Percentiles rank a stretch among this genome's conserved stretches.
These are phyloP conservation scores for Pseudevernia furfuracea DNA, from an alignment of 495 filamentous ascomycete genomes.

Conservation along the genomic window DNA sequence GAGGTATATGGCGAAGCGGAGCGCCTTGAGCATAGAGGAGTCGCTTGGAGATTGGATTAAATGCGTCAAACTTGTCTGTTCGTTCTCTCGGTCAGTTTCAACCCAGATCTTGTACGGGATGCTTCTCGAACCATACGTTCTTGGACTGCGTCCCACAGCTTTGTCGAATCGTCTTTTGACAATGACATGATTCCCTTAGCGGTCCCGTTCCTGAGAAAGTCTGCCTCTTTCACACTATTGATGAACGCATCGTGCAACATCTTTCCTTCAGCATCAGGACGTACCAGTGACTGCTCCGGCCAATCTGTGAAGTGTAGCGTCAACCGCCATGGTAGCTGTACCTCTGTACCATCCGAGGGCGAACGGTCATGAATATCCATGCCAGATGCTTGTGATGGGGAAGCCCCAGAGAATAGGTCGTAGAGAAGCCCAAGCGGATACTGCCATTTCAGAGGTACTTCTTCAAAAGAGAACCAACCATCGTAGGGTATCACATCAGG, in stretches of 20 bases:
- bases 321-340: conserved; percentile 68
- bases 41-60: conserved; percentile 56
- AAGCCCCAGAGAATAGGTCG: conserved; percentile 71
- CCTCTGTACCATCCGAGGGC: conserved; percentile 9
- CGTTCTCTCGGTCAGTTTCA: conserved; percentile 7
- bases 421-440: conserved; percentile 81
- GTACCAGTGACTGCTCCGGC: conserved; percentile 57
- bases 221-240: conserved; percentile 92
- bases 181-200: conserved; percentile 90
- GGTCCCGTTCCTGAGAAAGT: conserved; percentile 83
- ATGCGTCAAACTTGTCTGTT: conserved; percentile 59
- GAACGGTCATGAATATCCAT: conserved; percentile 20
- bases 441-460: conserved; percentile 79
- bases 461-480: conserved; percentile 66
- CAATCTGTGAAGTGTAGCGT: conserved; percentile 71
- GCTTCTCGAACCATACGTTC: conserved; percentile 50
- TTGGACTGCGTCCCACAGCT: conserved; percentile 77
- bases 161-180: conserved; percentile 77
- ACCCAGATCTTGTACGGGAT: not conserved
- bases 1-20: conserved; percentile 70
- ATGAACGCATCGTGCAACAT: conserved; percentile 77
- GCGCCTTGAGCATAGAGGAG: conserved; percentile 67
- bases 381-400: conserved; percentile 35
- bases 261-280: conserved; percentile 53
- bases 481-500: conserved; percentile 47